Evolutionary conservation across 2,329 filamentous ascomycete species (phyloP).

Genomic region (Chaetomium globosum): DNA sequence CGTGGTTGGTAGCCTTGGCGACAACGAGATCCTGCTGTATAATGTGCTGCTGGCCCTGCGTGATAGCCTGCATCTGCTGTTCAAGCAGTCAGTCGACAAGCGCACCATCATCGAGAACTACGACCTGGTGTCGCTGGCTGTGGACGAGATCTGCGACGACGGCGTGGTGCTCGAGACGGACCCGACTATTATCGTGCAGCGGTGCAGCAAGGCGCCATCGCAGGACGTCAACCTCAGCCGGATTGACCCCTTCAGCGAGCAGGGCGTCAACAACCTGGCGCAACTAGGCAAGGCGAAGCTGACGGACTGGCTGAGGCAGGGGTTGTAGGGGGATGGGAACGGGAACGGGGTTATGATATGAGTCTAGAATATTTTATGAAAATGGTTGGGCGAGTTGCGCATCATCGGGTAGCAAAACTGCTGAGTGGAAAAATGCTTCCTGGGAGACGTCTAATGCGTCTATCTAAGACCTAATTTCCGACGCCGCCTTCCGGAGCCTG

Average conservation of each 20-base stretch:
- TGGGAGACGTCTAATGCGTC: conserved; percentile 35
- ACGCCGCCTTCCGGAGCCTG: conserved; percentile 75
- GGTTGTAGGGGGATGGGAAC: conserved; percentile 55
- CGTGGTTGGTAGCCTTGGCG: conserved; percentile 84
- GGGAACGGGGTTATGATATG: conserved; percentile 13
- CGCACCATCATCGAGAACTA: conserved; percentile 98
- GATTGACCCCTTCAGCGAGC: conserved; percentile 86
- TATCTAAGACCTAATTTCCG: conserved; percentile 56
- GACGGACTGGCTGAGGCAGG: conserved; percentile 86
- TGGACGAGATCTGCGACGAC: conserved; percentile 94
- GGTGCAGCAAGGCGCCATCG: conserved; percentile 87
- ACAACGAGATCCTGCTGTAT: conserved; percentile 97
- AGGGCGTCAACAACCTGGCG: conserved; percentile 90
- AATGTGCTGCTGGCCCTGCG: conserved; percentile 89
- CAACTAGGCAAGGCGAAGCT: conserved; percentile 91
- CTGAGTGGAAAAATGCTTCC: conserved; percentile 16
- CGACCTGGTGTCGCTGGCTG: conserved; percentile 87
- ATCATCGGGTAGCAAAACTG: background rate
- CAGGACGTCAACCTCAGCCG: conserved; percentile 91
- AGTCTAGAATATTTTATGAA: conserved; percentile 9
- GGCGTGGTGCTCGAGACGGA: conserved; percentile 98
- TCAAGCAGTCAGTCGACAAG: conserved; percentile 98
- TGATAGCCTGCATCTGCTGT: conserved; percentile 84
- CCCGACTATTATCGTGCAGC: conserved; percentile 86
- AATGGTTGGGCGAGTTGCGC: background rate